Conservation (phyloP, 2,329 filamentous ascomycete genomes). For the Podosphaera xanthii region DNA sequence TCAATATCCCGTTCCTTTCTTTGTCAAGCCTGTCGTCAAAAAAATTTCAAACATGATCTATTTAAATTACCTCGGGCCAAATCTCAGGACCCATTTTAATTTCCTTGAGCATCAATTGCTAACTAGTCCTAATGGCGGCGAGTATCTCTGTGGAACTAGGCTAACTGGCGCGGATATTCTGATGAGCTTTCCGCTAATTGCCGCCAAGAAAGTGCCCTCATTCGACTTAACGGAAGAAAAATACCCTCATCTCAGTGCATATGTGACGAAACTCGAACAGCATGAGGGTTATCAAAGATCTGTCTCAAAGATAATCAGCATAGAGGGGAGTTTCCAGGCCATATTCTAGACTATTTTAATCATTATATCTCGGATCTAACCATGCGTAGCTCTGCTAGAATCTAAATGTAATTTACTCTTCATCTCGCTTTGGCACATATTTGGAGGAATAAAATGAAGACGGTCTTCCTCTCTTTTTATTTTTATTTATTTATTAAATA, state of each 20-base stretch:
- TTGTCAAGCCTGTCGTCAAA: constrained; percentile 39
- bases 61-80: constrained; percentile 21
- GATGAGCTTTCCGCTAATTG: constrained; percentile 27
- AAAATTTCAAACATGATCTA: constrained; percentile 27
- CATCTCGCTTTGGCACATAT: too few species aligned
- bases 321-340: constrained; percentile 15
- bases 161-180: constrained; percentile 29
- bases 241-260: constrained; percentile 24
- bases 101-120: constrained; percentile 27
- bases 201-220: constrained; percentile 13
- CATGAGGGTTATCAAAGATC: constrained; percentile 22
- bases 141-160: constrained; percentile 25
- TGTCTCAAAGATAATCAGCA: constrained; percentile 24
- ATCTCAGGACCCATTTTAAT: constrained; percentile 23
- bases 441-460: too few species aligned
- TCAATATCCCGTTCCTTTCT: constrained; percentile 37
- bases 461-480: too few species aligned
- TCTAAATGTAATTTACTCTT: too few species aligned
- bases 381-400: too few species aligned
- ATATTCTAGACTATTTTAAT: constrained; percentile 2
- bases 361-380: too few species aligned
- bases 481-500: too few species aligned
- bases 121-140: constrained; percentile 23
- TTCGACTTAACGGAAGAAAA: constrained; percentile 18
- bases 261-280: constrained; percentile 21